Evolutionary conservation across 768 basidiomycete species (phyloP), one percentile per base, ranked within the genome.

Genomic region (Tylopilus rubrobrunneus): DNA sequence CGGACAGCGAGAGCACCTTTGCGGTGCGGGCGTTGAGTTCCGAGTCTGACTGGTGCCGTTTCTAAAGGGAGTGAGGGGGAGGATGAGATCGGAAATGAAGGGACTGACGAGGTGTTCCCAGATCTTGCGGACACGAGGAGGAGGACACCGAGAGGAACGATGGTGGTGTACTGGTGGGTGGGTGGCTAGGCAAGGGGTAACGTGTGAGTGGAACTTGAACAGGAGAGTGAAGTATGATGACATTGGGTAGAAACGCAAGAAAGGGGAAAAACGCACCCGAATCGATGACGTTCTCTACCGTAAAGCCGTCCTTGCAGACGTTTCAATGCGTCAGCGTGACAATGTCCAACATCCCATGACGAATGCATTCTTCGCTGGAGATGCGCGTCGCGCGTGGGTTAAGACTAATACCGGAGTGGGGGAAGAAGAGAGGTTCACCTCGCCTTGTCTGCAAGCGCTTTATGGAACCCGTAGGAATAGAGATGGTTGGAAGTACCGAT

Each of bases 231-330:
- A 27, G n/a, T 1, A 31, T 46, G 55, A 23, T 19, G 12, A 39
- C 37, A 39, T 39, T 7, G 29, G 37, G 37, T 4, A 8, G 37
- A 19, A 39, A 19, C 17, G 37, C 6, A 19, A 39, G 28, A 19
- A 25, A 14, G 25, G 25, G 44, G 45, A 37, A 9, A 33, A 42
- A 69, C 82, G 54, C 63, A 89, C 95, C 88, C 51, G 93, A 82
- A 72, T 98, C 93, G 21, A 81, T 92, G 21, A 74, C 76, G 56
- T 87, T 80, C 31, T 73, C 76, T 39, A 92, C 78, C 3, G 85
- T 91, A 68, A 98, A 99, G 2, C 97, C 97, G 49, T 94, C 93
- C 73, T 94, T 97, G 78, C 95, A 98, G 17, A 98, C 96, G 69
- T 99, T 2, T 70, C 88, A 82, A 70, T 97, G 95, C 21, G 84